Conservation (phyloP, 1,284 basidiomycete species). For the Marasmius fiardii region DNA sequence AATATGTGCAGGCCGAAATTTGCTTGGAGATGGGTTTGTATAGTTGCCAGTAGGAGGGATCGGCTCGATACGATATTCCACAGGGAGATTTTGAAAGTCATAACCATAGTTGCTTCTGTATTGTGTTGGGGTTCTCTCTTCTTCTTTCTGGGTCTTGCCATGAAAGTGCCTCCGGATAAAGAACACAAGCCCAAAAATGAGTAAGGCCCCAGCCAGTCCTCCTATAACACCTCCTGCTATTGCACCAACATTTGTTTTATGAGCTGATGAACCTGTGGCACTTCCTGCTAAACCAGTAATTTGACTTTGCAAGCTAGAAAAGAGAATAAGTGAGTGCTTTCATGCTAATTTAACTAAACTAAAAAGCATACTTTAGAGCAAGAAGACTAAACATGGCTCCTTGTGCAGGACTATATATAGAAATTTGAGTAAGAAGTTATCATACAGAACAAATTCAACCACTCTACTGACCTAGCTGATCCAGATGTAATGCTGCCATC, state of each 20-base stretch:
- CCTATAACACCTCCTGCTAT: slow-evolving; percentile 8
- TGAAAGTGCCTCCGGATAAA: no score
- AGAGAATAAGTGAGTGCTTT: neutral
- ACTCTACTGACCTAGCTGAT: neutral
- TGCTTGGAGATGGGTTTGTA: no score
- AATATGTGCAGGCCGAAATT: no score
- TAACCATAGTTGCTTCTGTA: neutral
- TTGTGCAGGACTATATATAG: neutral
- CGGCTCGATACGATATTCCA: no score
- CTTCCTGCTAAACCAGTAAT: neutral
- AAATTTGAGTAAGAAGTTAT: neutral
- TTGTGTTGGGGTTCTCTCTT: neutral
- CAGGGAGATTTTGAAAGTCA: no score
- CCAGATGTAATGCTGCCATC: neutral
- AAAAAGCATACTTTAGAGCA: neutral
- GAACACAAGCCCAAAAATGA: slow-evolving; percentile 5
- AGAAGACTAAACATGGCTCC: neutral
- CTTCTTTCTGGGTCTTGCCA: neutral
- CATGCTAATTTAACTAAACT: no score
- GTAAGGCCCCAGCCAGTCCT: neutral
- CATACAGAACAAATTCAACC: no score
- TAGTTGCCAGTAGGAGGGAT: no score
- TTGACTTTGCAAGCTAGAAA: neutral
- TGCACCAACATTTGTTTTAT: slow-evolving; percentile 7
- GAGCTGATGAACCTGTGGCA: neutral